These are phyloP conservation scores for Phaffia rhodozyma DNA, from an alignment of 1,284 basidiomycete species.

Conservation along the genomic window DNA sequence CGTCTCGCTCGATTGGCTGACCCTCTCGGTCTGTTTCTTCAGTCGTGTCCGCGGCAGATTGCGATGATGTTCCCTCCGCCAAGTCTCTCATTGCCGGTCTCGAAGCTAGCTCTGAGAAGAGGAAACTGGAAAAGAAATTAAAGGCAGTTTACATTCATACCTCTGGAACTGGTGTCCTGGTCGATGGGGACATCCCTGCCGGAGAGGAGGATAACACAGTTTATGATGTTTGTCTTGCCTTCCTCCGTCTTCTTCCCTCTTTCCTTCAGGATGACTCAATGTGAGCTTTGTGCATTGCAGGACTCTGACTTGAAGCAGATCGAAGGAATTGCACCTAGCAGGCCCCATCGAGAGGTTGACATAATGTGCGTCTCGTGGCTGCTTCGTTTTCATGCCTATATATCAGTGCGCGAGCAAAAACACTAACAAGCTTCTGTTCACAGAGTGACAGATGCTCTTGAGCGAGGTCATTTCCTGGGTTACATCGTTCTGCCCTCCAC, in stretches of 20 bases:
- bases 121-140: not conserved
- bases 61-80: slow-evolving; percentile 4
- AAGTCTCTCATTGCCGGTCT: slow-evolving; percentile 9
- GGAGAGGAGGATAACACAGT: slow-evolving; percentile 14
- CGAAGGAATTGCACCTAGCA: not conserved
- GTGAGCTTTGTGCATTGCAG: not conserved
- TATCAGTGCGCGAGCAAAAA: not conserved
- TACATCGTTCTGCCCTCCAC: slow-evolving; percentile 16
- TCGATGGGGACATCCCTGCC: not conserved
- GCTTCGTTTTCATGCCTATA: not conserved
- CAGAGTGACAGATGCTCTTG: slow-evolving; percentile 11
- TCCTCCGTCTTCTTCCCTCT: not conserved
- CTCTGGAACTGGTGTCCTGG: slow-evolving; percentile 12
- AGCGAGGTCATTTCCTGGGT: slow-evolving; percentile 15
- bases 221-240: slow-evolving; percentile 5
- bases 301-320: not conserved
- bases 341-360: slow-evolving; percentile 9
- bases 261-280: not conserved
- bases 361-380: not conserved
- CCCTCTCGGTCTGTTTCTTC: not conserved
- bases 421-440: not conserved
- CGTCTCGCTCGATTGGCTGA: not conserved
- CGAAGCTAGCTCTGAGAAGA: not conserved
- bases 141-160: slow-evolving; percentile 17
- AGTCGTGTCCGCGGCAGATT: slow-evolving; percentile 4